Evolutionary conservation across 768 basidiomycete species (phyloP).

Genomic region (Rhodotorula graminis): DNA sequence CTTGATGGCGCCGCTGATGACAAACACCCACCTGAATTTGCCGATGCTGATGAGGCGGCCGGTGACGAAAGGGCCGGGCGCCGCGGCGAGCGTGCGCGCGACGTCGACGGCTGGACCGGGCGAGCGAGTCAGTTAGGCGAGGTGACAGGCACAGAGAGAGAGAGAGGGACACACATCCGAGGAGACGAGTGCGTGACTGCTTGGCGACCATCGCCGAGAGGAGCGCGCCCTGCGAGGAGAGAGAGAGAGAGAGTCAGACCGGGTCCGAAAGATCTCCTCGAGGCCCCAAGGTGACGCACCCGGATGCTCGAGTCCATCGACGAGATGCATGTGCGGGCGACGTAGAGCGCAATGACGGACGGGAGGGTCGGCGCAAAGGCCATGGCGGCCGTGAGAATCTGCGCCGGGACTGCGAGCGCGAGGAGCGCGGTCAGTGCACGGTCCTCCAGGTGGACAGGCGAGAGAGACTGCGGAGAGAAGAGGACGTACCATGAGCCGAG

Average conservation of each 20-base stretch:
- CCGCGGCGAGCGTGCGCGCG: conserved; percentile 11
- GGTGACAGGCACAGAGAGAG: too few species aligned
- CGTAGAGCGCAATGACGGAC: neutral
- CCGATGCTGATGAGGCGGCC: conserved; percentile 14
- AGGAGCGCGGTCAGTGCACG: neutral
- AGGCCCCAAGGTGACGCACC: neutral
- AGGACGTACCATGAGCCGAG: conserved; percentile 3
- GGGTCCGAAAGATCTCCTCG: too few species aligned
- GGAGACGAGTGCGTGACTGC: conserved; percentile 15
- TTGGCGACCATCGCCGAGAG: conserved; percentile 17
- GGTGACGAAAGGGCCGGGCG: conserved; percentile 21
- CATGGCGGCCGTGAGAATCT: conserved; percentile 10
- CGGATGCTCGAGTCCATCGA: conserved; percentile 26
- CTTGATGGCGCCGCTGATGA: conserved; percentile 18
- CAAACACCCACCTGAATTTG: conserved; percentile 11
- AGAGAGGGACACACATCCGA: conserved; percentile 9
- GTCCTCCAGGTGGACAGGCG: too few species aligned
- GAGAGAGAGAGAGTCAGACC: neutral
- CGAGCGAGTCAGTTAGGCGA: neutral
- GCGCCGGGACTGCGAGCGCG: conserved; percentile 12
- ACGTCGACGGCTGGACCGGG: conserved; percentile 19
- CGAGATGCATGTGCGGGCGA: conserved; percentile 9
- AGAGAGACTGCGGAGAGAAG: too few species aligned
- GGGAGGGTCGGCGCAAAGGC: conserved; percentile 12
- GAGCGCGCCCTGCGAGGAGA: conserved; percentile 17